Conservation (phyloP, 208 protist genomes). For the Histomonas meleagridis region DNA sequence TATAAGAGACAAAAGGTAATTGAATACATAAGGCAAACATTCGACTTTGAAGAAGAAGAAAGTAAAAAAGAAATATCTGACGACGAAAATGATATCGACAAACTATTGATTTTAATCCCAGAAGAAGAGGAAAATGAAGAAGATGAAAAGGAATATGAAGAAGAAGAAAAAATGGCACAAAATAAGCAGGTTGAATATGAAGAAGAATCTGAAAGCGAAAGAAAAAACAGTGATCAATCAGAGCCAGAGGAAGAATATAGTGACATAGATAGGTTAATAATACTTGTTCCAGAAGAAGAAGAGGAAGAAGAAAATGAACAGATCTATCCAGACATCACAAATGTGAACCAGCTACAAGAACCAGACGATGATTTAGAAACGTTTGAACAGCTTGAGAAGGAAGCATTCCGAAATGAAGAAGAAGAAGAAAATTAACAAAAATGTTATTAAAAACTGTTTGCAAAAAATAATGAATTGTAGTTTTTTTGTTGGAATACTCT, state of each 20-base stretch:
- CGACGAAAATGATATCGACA: neutral
- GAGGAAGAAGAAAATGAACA: neutral
- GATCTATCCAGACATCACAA: neutral
- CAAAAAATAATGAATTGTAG: no score
- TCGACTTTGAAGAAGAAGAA: slow-evolving; percentile 28
- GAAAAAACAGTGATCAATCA: neutral
- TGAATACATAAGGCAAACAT: no score
- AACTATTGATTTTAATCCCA: neutral
- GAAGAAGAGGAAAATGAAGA: slow-evolving; percentile 8
- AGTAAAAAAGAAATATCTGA: neutral
- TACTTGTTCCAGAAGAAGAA: neutral
- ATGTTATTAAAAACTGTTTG: neutral
- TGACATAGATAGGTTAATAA: neutral
- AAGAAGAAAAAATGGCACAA: neutral
- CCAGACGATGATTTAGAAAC: neutral
- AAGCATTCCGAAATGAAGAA: neutral
- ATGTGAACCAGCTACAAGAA: neutral
- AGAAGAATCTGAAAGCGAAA: neutral
- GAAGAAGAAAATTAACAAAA: neutral
- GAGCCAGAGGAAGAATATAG: neutral
- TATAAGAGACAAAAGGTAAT: no score
- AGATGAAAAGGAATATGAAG: neutral
- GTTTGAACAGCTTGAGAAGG: neutral
- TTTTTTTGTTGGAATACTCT: no score
- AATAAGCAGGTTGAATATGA: neutral